phyloP scores from a whole-genome alignment of 1,284 basidiomycete species.

The Veloboletus limbatus region DNA sequence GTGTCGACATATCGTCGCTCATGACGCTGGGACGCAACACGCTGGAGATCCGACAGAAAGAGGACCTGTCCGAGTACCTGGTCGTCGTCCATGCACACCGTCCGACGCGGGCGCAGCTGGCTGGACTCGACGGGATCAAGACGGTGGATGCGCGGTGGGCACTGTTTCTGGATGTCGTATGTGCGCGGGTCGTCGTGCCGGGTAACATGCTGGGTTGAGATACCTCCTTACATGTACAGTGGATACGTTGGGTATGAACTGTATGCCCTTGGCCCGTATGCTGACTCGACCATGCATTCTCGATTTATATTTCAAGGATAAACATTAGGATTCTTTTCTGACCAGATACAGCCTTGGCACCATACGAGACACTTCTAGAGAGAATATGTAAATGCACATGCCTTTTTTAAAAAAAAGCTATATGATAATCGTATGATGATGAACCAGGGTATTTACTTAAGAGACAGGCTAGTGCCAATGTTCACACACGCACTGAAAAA shows the following conservation, averaged over 20 bases:
- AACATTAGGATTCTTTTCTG: too few relatives aligned
- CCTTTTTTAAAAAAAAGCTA: constrained; percentile 5
- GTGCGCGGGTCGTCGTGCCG: constrained; percentile 6
- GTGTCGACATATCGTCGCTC: constrained; percentile 28
- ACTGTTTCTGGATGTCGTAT: constrained; percentile 16
- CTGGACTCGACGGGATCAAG: constrained; percentile 14
- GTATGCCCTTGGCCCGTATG: too few relatives aligned
- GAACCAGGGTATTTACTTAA: constrained; percentile 19
- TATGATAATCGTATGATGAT: constrained; percentile 22
- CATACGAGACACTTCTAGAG: too few relatives aligned
- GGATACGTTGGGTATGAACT: too few relatives aligned
- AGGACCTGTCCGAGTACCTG: constrained; percentile 31
- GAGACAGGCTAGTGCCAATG: constrained; percentile 25
- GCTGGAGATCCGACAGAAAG: constrained; percentile 22
- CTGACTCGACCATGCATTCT: too few relatives aligned
- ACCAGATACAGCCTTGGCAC: too few relatives aligned
- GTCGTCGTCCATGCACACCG: constrained; percentile 30
- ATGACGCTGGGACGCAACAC: constrained; percentile 24
- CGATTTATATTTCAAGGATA: too few relatives aligned
- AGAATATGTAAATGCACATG: not conserved
- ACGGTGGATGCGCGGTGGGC: constrained; percentile 21
- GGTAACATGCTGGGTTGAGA: not conserved
- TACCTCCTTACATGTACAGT: too few relatives aligned
- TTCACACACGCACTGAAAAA: constrained; percentile 21
- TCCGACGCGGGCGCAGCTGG: constrained; percentile 27